phyloP scores from a whole-genome alignment of 1,139 yeast genomes.

The Nakaseomyces sp. region DNA sequence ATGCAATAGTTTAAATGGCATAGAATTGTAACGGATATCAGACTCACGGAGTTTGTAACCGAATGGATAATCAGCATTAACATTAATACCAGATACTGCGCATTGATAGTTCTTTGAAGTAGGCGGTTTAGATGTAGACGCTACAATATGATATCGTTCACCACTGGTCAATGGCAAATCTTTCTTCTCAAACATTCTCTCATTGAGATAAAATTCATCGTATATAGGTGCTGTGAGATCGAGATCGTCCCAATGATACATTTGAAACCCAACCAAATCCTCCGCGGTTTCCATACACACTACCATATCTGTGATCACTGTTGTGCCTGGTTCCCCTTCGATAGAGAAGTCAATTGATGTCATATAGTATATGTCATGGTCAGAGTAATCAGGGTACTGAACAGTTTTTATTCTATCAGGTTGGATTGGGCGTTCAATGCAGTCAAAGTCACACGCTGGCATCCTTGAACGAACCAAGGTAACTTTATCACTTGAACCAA shows the following conservation, averaged over 20 bases:
- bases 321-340: slow-evolving; percentile 1
- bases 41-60: not conserved
- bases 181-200: slow-evolving; percentile 3
- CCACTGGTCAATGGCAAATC: slow-evolving; percentile 35
- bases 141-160: slow-evolving; percentile 32
- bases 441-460: slow-evolving; percentile 3
- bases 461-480: not conserved
- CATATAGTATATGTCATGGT: not conserved
- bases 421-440: not conserved
- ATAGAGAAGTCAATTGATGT: slow-evolving; percentile 1
- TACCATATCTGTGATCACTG: slow-evolving; percentile 2
- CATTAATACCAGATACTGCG: slow-evolving; percentile 1
- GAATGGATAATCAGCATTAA: not conserved
- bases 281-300: slow-evolving; percentile 4
- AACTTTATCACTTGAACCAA: not conserved
- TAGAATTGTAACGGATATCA: slow-evolving; percentile 1
- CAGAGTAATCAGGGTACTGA: not conserved
- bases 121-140: slow-evolving; percentile 24
- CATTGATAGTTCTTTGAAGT: slow-evolving; percentile 10
- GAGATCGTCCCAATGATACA: slow-evolving; percentile 30
- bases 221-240: slow-evolving; percentile 28
- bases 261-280: slow-evolving; percentile 30
- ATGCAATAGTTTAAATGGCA: not conserved
- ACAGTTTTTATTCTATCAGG: not conserved
- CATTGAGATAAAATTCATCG: not conserved